Base-by-base conservation (phyloP, 1,139 yeast genomes). In the Hemisphaericaspora xylofermentans region DNA sequence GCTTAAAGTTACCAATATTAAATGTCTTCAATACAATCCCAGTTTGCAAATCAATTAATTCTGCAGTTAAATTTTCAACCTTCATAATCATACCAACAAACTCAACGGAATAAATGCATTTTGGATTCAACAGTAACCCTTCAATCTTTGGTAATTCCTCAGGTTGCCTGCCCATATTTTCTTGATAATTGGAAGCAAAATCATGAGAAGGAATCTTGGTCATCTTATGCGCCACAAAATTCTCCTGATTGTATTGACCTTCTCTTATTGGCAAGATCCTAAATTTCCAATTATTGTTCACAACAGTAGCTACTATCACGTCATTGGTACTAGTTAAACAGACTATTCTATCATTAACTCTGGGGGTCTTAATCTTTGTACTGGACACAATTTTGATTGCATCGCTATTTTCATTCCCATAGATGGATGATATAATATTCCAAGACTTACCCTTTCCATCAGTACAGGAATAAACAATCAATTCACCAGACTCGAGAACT, bases 21-120 rank as follows among this genome's bases (percentile, higher is more conserved):
- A 80, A 56, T 60, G 74, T 56, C 68, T 78, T 57, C 71, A 76
- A 47, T 64, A 70, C 42, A n/a, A 81, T 79, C 3, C 95, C 96
- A 0, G 89, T 80, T 55, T 83, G 89, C 18, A 84, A 80, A 64
- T 88, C 96, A 38, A 88, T 74, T 42, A 88, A 61, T 49, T 83
- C 86, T 0, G 88, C 87, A 19, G 62, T 63, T 18, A 68, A 58
- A 21, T 76, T 75, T 38, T 68, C 65, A 0, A 85, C 84, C 33
- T 83, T 61, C 2, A 84, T 74, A 40, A 83, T 64, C 84, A 84
- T 80, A 25, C 91, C 89, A 33, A 84, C 84, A 63, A 82, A 84
- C 14, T 82, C 78, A 27, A 83, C 78, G 2, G 48, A 32, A 15
- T 31, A 28, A 10, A 44, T 31, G n/a, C 39, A 38, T 4, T 35